Base-by-base conservation (phyloP, 2,329 filamentous ascomycete genomes). In the Colletotrichum chrysophilum region DNA sequence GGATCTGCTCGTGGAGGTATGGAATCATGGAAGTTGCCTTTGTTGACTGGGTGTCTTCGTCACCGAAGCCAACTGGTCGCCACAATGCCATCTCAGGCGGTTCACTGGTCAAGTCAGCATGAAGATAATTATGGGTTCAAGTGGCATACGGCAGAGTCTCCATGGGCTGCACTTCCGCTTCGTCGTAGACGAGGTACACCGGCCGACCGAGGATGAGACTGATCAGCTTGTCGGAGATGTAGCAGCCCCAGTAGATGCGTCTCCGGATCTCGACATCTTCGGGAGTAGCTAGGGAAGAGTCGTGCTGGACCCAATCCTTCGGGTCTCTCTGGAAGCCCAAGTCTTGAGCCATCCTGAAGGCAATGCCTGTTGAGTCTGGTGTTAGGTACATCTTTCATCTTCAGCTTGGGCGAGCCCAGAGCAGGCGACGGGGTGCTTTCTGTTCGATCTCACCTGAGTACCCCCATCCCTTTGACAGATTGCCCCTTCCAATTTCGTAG, bases 241-340 rank as follows among this genome's bases (percentile, higher is more conserved):
- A 82, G 34, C 79, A 81, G 16, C 81, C 80, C 81, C 81, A 82
- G 64, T 80, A 82, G 18, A 82, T 82, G 2, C 80, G 79, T 7
- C 80, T 64, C 2, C 81, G 77, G 4, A 82, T 78, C 30, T 81
- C 81, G 13, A 80, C 28, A n/a, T 82, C 79, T 43, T 81, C 79
- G 1, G 69, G 56, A 0, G 79, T 78, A 4, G 70, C 74, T 0
- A 81, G 65, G 0, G 81, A 80, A 1, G 70, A 66, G 13, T 82
- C 79, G n/a, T 77, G 71, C 0, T 71, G 70, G 9, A 79, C 38
- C 79, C 79, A 82, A 3, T 71, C 60, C 18, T 78, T 77, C 0
- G 80, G 80, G 24, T 81, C 80, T 66, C 76, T 78, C 32, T 82
- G 79, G 32, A 82, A 79, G 3, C 80, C 81, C 7, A 82, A 38